Evolutionary conservation across 768 basidiomycete genomes (phyloP).

Genomic region (Lentinula raphanica): DNA sequence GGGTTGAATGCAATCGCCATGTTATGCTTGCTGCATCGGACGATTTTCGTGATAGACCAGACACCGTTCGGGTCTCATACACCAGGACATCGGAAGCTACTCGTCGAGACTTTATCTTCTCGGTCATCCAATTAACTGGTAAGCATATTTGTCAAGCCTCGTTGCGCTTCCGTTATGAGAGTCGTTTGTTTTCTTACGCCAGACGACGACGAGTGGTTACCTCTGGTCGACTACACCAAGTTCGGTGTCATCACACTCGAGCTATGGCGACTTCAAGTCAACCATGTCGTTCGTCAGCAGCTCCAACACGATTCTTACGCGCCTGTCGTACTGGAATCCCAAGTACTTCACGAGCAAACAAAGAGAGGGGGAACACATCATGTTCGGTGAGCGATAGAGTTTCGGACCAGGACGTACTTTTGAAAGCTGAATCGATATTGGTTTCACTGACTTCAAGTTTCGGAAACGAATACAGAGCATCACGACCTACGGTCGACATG

Average conservation of each 20-base stretch:
- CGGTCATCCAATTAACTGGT: neutral
- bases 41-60: neutral
- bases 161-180: too few species aligned
- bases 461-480: conserved; percentile 25
- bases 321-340: conserved; percentile 18
- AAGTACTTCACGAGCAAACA: conserved; percentile 27
- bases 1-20: conserved; percentile 5
- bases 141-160: neutral
- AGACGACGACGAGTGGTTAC: neutral
- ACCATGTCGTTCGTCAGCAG: neutral
- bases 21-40: neutral
- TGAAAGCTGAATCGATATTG: neutral
- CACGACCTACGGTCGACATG: conserved; percentile 24
- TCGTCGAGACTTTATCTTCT: conserved; percentile 5
- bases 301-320: conserved; percentile 15
- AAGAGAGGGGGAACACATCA: conserved; percentile 31
- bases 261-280: neutral
- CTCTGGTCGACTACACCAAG: neutral
- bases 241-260: neutral
- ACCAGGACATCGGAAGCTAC: neutral
- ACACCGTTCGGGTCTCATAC: neutral
- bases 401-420: neutral
- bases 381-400: conserved; percentile 18
- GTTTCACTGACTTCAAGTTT: conserved; percentile 16
- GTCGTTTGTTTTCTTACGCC: neutral